Evolutionary conservation across 2,329 filamentous ascomycete genomes (phyloP).

Genomic region (Penicillium crustosum): DNA sequence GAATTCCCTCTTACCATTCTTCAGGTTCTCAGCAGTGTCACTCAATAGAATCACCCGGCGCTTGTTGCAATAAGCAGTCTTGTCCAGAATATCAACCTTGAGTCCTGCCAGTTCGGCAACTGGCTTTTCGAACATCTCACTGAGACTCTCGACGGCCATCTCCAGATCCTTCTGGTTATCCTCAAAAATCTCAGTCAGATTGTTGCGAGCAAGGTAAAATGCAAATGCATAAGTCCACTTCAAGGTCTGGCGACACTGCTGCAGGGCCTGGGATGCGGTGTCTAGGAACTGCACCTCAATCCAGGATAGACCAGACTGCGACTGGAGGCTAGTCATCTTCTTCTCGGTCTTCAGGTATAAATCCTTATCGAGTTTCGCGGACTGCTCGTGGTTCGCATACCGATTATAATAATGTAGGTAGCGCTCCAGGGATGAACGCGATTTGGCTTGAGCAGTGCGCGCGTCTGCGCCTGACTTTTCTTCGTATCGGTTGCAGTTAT

Average conservation of each 20-base stretch:
- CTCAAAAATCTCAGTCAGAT: constrained; percentile 94
- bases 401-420: constrained; percentile 99
- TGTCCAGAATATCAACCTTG: constrained; percentile 98
- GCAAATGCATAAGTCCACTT: constrained; percentile 99
- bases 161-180: constrained; percentile 98
- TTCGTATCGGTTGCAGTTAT: constrained; percentile 97
- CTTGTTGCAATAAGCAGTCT: constrained; percentile 95
- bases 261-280: constrained; percentile 85
- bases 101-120: constrained; percentile 80
- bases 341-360: constrained; percentile 95
- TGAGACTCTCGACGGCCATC: constrained; percentile 92
- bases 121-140: constrained; percentile 99
- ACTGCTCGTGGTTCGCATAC: constrained; percentile 98
- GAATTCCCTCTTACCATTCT: constrained; percentile 63
- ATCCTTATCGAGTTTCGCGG: constrained; percentile 92
- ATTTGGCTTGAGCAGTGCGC: constrained; percentile 86
- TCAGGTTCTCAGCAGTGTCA: constrained; percentile 89
- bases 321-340: constrained; percentile 97
- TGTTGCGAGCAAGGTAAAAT: constrained; percentile 94
- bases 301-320: constrained; percentile 94
- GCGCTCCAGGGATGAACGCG: constrained; percentile 85
- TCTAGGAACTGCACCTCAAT: constrained; percentile 98
- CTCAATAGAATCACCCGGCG: constrained; percentile 84
- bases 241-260: constrained; percentile 94
- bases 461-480: constrained; percentile 93